Conservation (phyloP, 2,329 filamentous ascomycete species). For the Talaromyces sp. region DNA sequence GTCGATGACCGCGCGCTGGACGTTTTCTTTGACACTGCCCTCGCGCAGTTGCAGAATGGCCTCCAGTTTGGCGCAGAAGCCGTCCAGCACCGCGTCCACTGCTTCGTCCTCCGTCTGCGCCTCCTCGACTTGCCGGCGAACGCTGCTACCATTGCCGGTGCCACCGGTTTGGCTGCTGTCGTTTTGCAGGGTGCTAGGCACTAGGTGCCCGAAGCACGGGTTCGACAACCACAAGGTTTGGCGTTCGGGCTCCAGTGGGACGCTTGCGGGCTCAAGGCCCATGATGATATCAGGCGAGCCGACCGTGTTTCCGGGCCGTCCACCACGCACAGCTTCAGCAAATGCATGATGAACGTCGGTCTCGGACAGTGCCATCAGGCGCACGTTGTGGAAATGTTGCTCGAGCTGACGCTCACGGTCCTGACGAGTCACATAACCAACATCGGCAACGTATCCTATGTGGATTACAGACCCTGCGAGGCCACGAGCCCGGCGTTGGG, state of each 20-base stretch:
- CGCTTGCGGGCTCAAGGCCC: conserved; percentile 14
- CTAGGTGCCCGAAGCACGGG: background rate
- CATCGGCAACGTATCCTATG: conserved; percentile 22
- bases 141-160: background rate
- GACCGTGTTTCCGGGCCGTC: conserved; percentile 25
- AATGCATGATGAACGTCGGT: conserved; percentile 49
- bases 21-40: background rate
- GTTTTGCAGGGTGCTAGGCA: background rate
- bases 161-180: background rate
- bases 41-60: background rate
- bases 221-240: background rate
- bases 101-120: background rate
- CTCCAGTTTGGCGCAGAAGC: background rate
- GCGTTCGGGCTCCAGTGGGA: background rate
- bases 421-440: conserved; percentile 20
- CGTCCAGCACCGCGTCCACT: background rate
- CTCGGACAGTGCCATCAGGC: conserved; percentile 33
- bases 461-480: conserved; percentile 20
- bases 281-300: conserved; percentile 14
- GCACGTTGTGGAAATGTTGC: conserved; percentile 1
- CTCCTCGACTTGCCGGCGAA: background rate
- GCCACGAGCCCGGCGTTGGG: conserved; percentile 10
- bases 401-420: background rate
- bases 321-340: conserved; percentile 46
- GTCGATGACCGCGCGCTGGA: conserved; percentile 11